Conservation (phyloP, 2,329 filamentous ascomycete genomes). For the Didymella pinodella region DNA sequence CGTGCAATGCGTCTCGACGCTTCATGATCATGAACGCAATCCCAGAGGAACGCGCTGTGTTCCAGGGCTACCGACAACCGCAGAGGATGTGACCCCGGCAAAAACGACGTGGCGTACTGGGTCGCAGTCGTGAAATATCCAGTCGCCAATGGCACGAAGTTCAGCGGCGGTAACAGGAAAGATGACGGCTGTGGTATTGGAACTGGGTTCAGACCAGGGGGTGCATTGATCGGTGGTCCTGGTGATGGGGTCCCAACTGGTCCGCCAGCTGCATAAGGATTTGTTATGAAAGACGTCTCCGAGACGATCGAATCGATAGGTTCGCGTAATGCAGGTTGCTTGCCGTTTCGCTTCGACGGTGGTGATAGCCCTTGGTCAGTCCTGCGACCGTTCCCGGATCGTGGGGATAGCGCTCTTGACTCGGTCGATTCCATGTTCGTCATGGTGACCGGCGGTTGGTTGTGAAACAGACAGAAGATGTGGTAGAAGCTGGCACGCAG, state of each 20-base stretch:
- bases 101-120: slow-evolving; percentile 73
- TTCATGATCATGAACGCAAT: slow-evolving; percentile 84
- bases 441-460: slow-evolving; percentile 74
- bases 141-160: slow-evolving; percentile 85
- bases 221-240: slow-evolving; percentile 51
- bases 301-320: slow-evolving; percentile 59
- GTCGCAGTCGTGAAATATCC: slow-evolving; percentile 82
- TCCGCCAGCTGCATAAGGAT: slow-evolving; percentile 54
- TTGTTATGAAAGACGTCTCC: slow-evolving; percentile 60
- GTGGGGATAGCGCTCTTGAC: slow-evolving; percentile 34
- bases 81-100: slow-evolving; percentile 89
- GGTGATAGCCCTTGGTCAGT: slow-evolving; percentile 40
- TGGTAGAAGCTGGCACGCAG: slow-evolving; percentile 94
- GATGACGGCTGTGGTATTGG: slow-evolving; percentile 62
- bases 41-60: slow-evolving; percentile 90
- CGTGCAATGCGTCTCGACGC: slow-evolving; percentile 79
- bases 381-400: slow-evolving; percentile 37
- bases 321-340: slow-evolving; percentile 55
- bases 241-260: slow-evolving; percentile 54
- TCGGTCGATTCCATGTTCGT: slow-evolving; percentile 48
- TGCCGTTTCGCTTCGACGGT: slow-evolving; percentile 44
- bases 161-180: slow-evolving; percentile 78
- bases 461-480: slow-evolving; percentile 96
- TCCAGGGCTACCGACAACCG: slow-evolving; percentile 90
- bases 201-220: slow-evolving; percentile 56